phyloP scores from a whole-genome alignment of 192 early-diverging fungal genomes.

The Kickxella alabastrina region DNA sequence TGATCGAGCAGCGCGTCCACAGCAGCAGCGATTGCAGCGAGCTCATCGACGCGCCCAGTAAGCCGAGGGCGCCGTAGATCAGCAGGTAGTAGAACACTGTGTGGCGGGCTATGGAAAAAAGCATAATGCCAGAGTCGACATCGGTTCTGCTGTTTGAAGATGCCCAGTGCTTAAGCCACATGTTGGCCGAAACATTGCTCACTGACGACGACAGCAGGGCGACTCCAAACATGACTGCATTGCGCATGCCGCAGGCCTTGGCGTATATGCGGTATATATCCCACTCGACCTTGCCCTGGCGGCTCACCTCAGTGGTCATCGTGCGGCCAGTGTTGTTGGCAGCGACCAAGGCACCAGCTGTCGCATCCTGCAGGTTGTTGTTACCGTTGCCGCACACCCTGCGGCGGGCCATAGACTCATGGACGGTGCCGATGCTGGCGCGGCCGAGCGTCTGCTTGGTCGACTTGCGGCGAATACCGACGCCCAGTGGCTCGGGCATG shows the following conservation, averaged over 20 bases:
- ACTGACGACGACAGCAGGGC: slow-evolving; percentile 58
- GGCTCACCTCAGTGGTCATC: slow-evolving; percentile 77
- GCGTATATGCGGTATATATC: slow-evolving; percentile 80
- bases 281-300: slow-evolving; percentile 76
- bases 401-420: slow-evolving; percentile 8
- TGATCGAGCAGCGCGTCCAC: slow-evolving; percentile 83
- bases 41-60: slow-evolving; percentile 64
- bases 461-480: slow-evolving; percentile 23
- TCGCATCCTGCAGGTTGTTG: neutral
- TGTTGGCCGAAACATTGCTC: slow-evolving; percentile 56
- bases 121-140: neutral
- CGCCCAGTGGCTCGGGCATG: slow-evolving; percentile 13
- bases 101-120: slow-evolving; percentile 24
- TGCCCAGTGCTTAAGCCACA: slow-evolving; percentile 77
- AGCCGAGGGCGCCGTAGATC: slow-evolving; percentile 79
- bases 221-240: slow-evolving; percentile 56
- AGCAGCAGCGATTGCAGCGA: slow-evolving; percentile 76
- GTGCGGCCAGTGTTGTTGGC: slow-evolving; percentile 17
- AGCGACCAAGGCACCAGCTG: slow-evolving; percentile 19
- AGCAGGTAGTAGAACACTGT: slow-evolving; percentile 61
- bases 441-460: slow-evolving; percentile 47
- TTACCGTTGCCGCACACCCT: neutral
- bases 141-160: slow-evolving; percentile 52
- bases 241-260: slow-evolving; percentile 64
- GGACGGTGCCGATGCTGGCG: slow-evolving; percentile 54